Conservation (phyloP, 179 eudicot genomes). For the Beta macrorhiza region DNA sequence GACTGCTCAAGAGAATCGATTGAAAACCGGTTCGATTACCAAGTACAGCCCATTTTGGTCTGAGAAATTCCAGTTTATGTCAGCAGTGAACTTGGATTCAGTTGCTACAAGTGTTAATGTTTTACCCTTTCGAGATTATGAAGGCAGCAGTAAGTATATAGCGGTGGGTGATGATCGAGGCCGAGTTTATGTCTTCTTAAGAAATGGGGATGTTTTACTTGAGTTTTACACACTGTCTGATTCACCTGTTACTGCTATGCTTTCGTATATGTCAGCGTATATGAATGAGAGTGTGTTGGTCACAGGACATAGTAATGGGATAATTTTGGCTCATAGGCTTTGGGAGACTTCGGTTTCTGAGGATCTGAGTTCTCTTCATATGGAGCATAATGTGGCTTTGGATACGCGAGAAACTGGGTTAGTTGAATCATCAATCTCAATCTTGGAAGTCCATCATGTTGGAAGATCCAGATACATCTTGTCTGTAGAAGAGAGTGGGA, state of each 20-base stretch:
- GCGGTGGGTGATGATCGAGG: conserved; percentile 82
- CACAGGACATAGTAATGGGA: conserved; percentile 81
- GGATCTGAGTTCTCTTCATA: conserved; percentile 47
- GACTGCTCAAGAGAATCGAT: conserved; percentile 27
- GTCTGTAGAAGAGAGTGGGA: conserved; percentile 57
- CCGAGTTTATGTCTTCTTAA: conserved; percentile 53
- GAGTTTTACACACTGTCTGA: conserved; percentile 51
- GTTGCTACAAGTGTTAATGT: conserved; percentile 63
- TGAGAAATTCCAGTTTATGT: conserved; percentile 75
- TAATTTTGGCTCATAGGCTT: conserved; percentile 61
- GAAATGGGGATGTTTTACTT: conserved; percentile 64
- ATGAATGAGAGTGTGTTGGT: conserved; percentile 78
- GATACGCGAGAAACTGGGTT: conserved; percentile 35
- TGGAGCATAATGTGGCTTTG: conserved; percentile 43
- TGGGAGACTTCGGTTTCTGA: conserved; percentile 63
- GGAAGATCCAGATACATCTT: conserved; percentile 75
- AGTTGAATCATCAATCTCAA: conserved; percentile 40
- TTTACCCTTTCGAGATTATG: conserved; percentile 72
- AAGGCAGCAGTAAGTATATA: conserved; percentile 78
- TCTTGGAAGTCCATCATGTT: conserved; percentile 75
- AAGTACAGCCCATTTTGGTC: conserved; percentile 81
- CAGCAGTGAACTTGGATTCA: conserved; percentile 71
- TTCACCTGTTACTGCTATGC: conserved; percentile 62
- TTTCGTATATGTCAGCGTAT: conserved; percentile 64
- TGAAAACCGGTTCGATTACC: conserved; percentile 46